Conservation (phyloP, 768 basidiomycete genomes). For the Lactarius deliciosus region DNA sequence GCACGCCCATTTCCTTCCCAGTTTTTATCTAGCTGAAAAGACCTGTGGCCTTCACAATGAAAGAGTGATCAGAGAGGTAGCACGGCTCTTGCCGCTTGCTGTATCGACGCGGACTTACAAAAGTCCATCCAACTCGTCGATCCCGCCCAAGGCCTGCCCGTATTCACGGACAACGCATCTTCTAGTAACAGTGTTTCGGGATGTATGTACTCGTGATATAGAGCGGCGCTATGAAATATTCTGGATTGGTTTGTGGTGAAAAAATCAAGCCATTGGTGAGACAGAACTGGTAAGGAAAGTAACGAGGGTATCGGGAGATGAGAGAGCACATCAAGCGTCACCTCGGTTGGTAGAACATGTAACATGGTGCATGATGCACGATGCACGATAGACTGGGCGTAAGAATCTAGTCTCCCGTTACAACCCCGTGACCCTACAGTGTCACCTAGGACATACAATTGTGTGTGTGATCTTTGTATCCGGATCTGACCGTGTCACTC, state of each 20-base stretch:
- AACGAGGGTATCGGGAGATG: constrained; percentile 51
- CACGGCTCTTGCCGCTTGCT: not conserved
- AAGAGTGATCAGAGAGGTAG: too few relatives aligned
- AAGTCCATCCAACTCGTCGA: not conserved
- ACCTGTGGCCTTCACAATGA: constrained; percentile 44
- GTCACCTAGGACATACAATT: too few relatives aligned
- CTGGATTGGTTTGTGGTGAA: constrained; percentile 46
- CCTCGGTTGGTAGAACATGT: constrained; percentile 52
- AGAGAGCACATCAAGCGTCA: constrained; percentile 48
- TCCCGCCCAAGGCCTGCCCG: constrained; percentile 19
- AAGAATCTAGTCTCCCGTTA: too few relatives aligned
- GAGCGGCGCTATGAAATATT: constrained; percentile 58
- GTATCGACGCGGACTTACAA: constrained; percentile 3
- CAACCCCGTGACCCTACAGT: too few relatives aligned
- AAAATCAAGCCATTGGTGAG: constrained; percentile 35
- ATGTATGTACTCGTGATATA: constrained; percentile 31
- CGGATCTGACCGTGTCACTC: too few relatives aligned
- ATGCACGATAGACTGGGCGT: constrained; percentile 29
- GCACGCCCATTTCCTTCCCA: constrained; percentile 58
- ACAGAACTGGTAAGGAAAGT: constrained; percentile 33
- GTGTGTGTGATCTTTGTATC: too few relatives aligned
- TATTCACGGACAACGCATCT: constrained; percentile 36
- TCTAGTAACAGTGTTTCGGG: constrained; percentile 35
- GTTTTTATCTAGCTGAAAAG: constrained; percentile 45
- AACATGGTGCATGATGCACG: constrained; percentile 38